Evolutionary conservation across 192 early-diverging fungal genomes (phyloP), one percentile per base, ranked within the genome.

Genomic region (Backusella circina): DNA sequence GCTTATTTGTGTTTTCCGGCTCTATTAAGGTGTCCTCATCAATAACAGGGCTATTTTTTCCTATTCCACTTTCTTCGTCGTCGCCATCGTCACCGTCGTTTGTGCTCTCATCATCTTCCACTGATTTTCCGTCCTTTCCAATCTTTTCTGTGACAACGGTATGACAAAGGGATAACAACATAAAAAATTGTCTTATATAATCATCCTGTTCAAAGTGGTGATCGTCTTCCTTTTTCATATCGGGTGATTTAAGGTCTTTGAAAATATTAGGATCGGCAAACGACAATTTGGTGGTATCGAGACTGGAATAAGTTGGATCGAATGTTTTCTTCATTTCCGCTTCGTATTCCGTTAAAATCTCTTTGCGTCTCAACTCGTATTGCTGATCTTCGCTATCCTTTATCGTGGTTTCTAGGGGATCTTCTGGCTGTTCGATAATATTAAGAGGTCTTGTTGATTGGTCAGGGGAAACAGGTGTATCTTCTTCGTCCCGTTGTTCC

Each of bases 151-250:
- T 91, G 10, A 99, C 86, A 1, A 97, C 97, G 0, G 98, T 98
- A 81, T 99, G 97, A 79, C 97, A 99, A 0, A 98, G 86, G 13
- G 96, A 93, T 26, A 99, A 81, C 26, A 96, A 84, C 3, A 90
- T 93, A 79, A 97, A 93, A 71, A 98, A 99, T 74, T 97, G 94
- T 23, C 86, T 81, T 36, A 96, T 85, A 61, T 23, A 61, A 28
- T 61, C 54, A 13, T 61, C 54, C 23, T 61, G 54, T 61, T 61
- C 54, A 28, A 61, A 61, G 4, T 30, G 68, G 35, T 72, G 67
- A 38, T 79, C 69, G 57, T 79, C 79, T 2, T 36, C 30, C 3
- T 21, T 39, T 13, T 54, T 28, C 16, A 26, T 33, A 21, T 47
- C 31, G 15, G 41, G 64, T 23, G 44, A 21, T 36, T 72, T n/a